Base-by-base conservation (phyloP, 2,329 filamentous ascomycete genomes). In the Sclerotinia borealis region DNA sequence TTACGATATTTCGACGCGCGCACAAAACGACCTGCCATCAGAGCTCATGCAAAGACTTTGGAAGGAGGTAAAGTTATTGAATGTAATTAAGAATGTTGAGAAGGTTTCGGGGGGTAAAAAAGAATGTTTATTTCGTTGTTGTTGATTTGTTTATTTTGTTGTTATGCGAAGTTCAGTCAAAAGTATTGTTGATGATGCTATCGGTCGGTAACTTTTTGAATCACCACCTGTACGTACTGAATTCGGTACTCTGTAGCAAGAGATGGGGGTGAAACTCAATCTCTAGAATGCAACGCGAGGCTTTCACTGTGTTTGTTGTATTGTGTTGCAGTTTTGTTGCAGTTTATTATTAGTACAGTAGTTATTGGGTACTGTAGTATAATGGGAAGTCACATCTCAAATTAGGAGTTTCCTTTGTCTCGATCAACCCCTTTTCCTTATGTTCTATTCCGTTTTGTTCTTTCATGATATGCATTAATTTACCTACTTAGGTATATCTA, bases 1-100 rank as follows among this genome's bases (percentile, higher is more conserved):
- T 79, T 77, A 89, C 87, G 85, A 78, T 89, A 90, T 77, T 90
- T 90, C 74, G 86, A 89, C 70, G 86, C 83, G 78, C 87, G 83
- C 74, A 90, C 87, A 76, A 90, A 90, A 75, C 87, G 85, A 73
- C 86, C 86, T 71, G 86, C 84, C 87, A 90, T 90, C 65, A 62
- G 63, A 54, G 63, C 65, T 70, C 54, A 59, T 62, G 43, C 36
- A 58, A 54, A 37, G 17, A 47, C 45, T 48, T 36, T 29, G 25
- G 29, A 15, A 34, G 37, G 31, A 41, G 37, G 6, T 15, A 36
- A 36, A 17, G 36, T 56, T 31, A 31, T 56, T 22, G 52, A 22
- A 31, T 19, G 7, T n/a, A 27, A 43, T 41, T 50, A 51, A 59
- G 27, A 41, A 63, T 63, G 45, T 50, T 59, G 43, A 68, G 61